Evolutionary conservation across 1,284 basidiomycete genomes (phyloP).

Genomic region (Rhodotorula sp.): DNA sequence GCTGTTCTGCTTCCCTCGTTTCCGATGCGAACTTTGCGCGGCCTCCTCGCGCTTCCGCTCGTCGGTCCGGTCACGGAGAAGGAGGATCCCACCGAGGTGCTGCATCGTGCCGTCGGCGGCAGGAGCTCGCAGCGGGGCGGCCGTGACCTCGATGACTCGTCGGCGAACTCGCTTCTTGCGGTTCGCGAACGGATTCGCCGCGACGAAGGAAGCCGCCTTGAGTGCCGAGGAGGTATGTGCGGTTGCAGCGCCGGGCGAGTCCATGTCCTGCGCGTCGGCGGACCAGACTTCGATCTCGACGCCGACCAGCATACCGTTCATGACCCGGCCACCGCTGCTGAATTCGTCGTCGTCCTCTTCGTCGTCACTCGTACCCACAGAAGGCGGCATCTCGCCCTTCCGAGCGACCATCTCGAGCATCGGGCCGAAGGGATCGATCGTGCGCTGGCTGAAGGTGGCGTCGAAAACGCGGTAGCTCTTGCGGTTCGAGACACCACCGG

Average conservation of each 20-base stretch:
- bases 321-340: background rate
- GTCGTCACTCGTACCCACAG: background rate
- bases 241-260: slow-evolving; percentile 5
- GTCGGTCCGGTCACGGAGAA: slow-evolving; percentile 36
- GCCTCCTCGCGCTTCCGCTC: slow-evolving; percentile 12
- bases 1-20: slow-evolving; percentile 9
- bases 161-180: slow-evolving; percentile 36
- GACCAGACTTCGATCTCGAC: slow-evolving; percentile 33
- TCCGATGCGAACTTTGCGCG: background rate
- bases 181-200: background rate
- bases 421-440: slow-evolving; percentile 39
- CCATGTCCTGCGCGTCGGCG: background rate
- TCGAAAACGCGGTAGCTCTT: slow-evolving; percentile 42
- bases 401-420: slow-evolving; percentile 37
- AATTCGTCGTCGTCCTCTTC: slow-evolving; percentile 23
- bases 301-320: slow-evolving; percentile 33
- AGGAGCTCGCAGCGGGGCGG: slow-evolving; percentile 27
- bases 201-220: slow-evolving; percentile 12
- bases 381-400: slow-evolving; percentile 24
- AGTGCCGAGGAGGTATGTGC: slow-evolving; percentile 1
- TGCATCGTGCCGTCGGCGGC: slow-evolving; percentile 17
- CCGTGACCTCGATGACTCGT: slow-evolving; percentile 36
- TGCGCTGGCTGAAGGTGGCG: slow-evolving; percentile 33
- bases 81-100: slow-evolving; percentile 39
- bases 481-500: slow-evolving; percentile 14